A percentile compares a stretch with the other conserved stretches of the same genome.
phyloP scores from a whole-genome alignment of 2,329 filamentous ascomycete genomes.

The Penicillium sp. region DNA sequence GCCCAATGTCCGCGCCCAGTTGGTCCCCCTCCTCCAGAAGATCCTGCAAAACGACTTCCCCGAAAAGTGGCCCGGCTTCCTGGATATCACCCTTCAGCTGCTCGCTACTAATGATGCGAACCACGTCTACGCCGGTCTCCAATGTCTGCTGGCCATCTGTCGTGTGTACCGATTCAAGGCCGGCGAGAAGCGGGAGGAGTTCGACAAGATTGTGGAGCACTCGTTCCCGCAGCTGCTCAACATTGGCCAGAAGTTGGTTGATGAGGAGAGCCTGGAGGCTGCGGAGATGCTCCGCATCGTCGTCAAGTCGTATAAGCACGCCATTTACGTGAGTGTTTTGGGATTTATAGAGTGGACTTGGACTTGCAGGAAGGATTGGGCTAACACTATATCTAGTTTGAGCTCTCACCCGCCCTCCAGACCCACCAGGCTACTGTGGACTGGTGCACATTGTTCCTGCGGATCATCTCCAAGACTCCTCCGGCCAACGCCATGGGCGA shows the following conservation, averaged over 20 bases:
- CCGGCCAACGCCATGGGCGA: conserved; percentile 75
- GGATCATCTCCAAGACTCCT: conserved; percentile 78
- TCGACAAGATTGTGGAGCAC: conserved; percentile 88
- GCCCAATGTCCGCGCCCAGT: conserved; percentile 79
- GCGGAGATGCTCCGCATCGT: conserved; percentile 95
- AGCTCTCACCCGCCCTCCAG: conserved; percentile 72
- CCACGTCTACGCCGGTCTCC: conserved; percentile 86
- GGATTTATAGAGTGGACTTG: background rate
- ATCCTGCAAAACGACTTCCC: conserved; percentile 96
- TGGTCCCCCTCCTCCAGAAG: conserved; percentile 91
- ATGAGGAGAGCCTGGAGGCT: conserved; percentile 87
- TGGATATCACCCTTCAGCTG: conserved; percentile 85
- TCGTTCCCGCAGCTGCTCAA: conserved; percentile 82
- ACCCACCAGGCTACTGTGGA: conserved; percentile 79
- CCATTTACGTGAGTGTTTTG: conserved; percentile 71
- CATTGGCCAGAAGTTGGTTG: conserved; percentile 83
- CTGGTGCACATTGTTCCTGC: conserved; percentile 94
- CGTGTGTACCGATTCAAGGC: conserved; percentile 92
- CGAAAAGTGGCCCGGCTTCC: conserved; percentile 86
- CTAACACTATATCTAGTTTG: conserved; percentile 59
- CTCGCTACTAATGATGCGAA: conserved; percentile 79
- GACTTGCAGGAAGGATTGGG: conserved; percentile 23
- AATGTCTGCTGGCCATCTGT: conserved; percentile 91
- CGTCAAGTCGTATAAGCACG: conserved; percentile 96
- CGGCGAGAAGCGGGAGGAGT: conserved; percentile 72